A percentile compares a stretch with the other conserved stretches of the same genome.
Evolutionary conservation across 2,329 filamentous ascomycete species (phyloP).

Genomic region (Xylariales sp.): DNA sequence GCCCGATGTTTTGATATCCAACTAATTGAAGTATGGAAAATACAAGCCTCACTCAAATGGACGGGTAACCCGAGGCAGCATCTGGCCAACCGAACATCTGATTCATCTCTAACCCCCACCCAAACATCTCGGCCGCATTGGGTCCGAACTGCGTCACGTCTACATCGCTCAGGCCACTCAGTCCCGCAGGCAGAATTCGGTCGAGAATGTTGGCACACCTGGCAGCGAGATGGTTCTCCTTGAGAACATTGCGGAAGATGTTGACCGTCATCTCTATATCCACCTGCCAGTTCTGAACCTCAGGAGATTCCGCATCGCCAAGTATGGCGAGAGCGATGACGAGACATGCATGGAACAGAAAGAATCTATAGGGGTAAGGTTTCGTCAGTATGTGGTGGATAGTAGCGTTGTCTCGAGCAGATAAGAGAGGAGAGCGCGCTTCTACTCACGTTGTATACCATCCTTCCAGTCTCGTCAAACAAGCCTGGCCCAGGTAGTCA

Average conservation of each 20-base stretch:
- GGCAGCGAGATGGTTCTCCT: constrained; percentile 18
- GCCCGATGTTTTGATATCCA: too few species aligned
- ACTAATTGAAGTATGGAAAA: too few species aligned
- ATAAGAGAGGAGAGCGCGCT: too few species aligned
- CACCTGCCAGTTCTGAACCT: constrained; percentile 19
- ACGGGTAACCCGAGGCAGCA: too few species aligned
- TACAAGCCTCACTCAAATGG: too few species aligned
- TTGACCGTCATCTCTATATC: constrained; percentile 22
- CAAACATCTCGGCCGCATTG: too few species aligned
- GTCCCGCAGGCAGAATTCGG: constrained; percentile 15
- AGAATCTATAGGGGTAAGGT: constrained; percentile 16
- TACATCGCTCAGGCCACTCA: constrained; percentile 9
- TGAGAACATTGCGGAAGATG: constrained; percentile 17
- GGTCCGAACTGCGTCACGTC: too few species aligned
- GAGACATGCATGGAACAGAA: constrained; percentile 26
- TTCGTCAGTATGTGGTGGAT: neutral
- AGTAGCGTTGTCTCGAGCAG: too few species aligned
- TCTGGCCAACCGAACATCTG: too few species aligned
- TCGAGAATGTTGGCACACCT: constrained; percentile 23
- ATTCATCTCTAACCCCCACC: too few species aligned
- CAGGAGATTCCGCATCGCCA: constrained; percentile 17
- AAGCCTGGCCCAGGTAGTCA: constrained; percentile 14
- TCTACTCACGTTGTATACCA: constrained; percentile 26
- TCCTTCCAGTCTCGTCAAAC: constrained; percentile 18
- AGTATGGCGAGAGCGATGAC: constrained; percentile 22